Evolutionary conservation across 1,284 basidiomycete genomes (phyloP), one percentile per base, ranked within the genome.

Genomic region (Stereum hirsutum): DNA sequence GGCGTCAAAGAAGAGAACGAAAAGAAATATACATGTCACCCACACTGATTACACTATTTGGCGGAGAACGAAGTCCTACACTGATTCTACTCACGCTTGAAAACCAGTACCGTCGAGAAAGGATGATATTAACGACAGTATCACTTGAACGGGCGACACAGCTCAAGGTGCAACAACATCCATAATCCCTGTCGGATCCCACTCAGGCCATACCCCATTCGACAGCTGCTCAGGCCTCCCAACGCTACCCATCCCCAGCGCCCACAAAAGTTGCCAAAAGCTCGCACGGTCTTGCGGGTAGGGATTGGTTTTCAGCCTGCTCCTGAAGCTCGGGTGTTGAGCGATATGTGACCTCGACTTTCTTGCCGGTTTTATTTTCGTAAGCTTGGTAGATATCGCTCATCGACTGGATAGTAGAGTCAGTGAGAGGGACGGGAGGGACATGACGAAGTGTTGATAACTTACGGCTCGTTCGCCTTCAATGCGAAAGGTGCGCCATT

Each of bases 381-480:
- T 49, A 39, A 12, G 43, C 36, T 8, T 41, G 41, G 32, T 49
- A 44, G 31, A 51, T 42, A 40, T 49, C 14, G 34, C 41, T 50
- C 44, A 46, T 46, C 2, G 49, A 45, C 49, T 47, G 39, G n/a
- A n/a, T n/a, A n/a, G n/a, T n/a, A n/a, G n/a, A n/a, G n/a, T n/a
- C n/a, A n/a, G n/a, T n/a, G n/a, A n/a, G n/a, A n/a, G n/a, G n/a
- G n/a, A n/a, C n/a, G n/a, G n/a, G n/a, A n/a, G n/a, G n/a, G n/a
- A n/a, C n/a, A n/a, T n/a, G n/a, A n/a, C n/a, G n/a, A n/a, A n/a
- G n/a, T n/a, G n/a, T n/a, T n/a, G n/a, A n/a, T n/a, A n/a, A 36
- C 41, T 28, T 45, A 52, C 46, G 39, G 41, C 55, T 19, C 59
- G 62, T 37, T 65, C 58, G 10, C 62, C 65, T 48, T 70, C 54